Percentiles rank a stretch among this genome's conserved stretches.
These are phyloP conservation scores for Quercus engelmannii DNA, from an alignment of 306 rosid species.

Conservation along the genomic window DNA sequence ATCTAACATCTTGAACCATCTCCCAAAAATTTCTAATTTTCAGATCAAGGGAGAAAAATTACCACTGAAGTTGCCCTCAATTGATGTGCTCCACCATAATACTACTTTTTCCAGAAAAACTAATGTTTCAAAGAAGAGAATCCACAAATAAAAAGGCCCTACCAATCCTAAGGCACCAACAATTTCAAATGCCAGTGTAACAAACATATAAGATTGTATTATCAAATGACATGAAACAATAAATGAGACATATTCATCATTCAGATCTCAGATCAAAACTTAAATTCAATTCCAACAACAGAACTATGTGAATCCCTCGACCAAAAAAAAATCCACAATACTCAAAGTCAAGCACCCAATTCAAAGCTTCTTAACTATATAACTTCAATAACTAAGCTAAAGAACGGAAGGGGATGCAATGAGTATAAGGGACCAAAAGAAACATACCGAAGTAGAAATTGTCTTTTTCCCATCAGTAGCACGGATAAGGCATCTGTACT, in stretches of 20 bases:
- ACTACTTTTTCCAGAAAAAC: no score
- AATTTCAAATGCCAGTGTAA: not conserved
- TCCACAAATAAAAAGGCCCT: not conserved
- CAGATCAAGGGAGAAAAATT: not conserved
- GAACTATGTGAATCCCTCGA: not conserved
- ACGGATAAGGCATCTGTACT: constrained; percentile 84
- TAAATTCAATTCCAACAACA: not conserved
- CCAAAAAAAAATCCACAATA: not conserved
- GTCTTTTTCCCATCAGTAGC: constrained; percentile 92
- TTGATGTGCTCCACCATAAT: not conserved
- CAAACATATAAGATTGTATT: not conserved
- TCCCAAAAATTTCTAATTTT: not conserved
- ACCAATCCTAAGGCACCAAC: not conserved
- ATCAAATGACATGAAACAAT: not conserved
- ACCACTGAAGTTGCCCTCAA: not conserved
- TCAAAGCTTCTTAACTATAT: not conserved
- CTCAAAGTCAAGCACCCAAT: not conserved
- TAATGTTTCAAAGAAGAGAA: not conserved
- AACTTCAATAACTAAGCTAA: not conserved
- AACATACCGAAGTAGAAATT: constrained; percentile 80
- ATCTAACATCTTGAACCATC: not conserved
- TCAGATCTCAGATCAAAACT: not conserved
- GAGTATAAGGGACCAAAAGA: not conserved
- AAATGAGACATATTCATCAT: not conserved
- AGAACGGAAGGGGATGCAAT: not conserved